A percentile compares a stretch with the other conserved stretches of the same genome.
Evolutionary conservation across 2,329 filamentous ascomycete species (phyloP).

Genomic region (Thielaviopsis musarum): DNA sequence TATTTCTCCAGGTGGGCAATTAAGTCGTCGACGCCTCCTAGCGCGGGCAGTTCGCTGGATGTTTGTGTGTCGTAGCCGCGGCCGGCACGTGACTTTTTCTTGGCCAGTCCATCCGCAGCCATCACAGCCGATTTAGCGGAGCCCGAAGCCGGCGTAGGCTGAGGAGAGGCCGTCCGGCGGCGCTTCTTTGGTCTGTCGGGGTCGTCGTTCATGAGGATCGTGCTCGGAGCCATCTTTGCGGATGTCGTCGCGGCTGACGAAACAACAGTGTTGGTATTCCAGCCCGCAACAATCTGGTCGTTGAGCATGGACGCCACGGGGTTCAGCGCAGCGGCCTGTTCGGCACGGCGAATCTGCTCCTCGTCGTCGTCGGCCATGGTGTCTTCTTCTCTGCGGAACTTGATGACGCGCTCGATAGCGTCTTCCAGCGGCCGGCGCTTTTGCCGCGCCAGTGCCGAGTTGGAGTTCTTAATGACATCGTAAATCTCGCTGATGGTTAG

Average conservation of each 20-base stretch:
- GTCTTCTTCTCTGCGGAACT: constrained; percentile 50
- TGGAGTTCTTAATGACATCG: constrained; percentile 66
- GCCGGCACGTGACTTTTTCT: constrained; percentile 19
- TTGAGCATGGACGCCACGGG: constrained; percentile 24
- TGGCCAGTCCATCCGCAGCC: constrained; percentile 6
- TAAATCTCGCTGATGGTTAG: constrained; percentile 50
- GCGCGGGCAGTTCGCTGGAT: constrained; percentile 11
- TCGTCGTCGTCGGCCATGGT: constrained; percentile 32
- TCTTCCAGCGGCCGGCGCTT: constrained; percentile 72
- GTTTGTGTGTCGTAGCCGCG: constrained; percentile 20
- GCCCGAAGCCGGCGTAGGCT: constrained; percentile 3
- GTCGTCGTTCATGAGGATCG: constrained; percentile 17
- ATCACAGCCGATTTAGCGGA: constrained; percentile 10
- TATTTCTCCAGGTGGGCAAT: constrained; percentile 10
- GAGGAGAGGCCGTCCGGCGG: constrained; percentile 11
- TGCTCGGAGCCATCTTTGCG: constrained; percentile 8
- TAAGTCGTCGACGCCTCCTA: constrained; percentile 19
- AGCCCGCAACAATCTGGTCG: constrained; percentile 25
- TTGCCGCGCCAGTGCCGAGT: constrained; percentile 68
- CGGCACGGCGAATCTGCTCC: constrained; percentile 16
- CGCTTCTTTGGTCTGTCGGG: constrained; percentile 20
- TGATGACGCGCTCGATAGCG: constrained; percentile 66
- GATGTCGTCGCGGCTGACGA: not conserved
- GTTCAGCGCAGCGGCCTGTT: constrained; percentile 11
- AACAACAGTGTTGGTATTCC: constrained; percentile 17